These are phyloP conservation scores for Verticillium tricorpus DNA, from an alignment of 2,329 filamentous ascomycete genomes.

Conservation along the genomic window DNA sequence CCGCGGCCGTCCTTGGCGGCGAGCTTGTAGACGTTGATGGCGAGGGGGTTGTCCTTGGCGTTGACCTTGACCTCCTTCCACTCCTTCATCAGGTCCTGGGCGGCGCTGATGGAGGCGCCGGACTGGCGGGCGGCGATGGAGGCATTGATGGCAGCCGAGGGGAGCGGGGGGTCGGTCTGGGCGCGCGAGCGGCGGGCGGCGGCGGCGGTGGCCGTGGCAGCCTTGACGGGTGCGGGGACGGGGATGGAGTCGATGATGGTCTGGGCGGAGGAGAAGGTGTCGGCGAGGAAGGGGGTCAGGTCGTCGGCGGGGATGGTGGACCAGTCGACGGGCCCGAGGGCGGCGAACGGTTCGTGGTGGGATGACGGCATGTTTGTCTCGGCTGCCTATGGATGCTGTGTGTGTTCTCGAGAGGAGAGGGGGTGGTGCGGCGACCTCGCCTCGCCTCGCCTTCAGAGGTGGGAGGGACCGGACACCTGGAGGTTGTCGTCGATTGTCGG, in stretches of 20 bases:
- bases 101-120: conserved; percentile 39
- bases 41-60: conserved; percentile 68
- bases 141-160: conserved; percentile 45
- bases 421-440: not conserved
- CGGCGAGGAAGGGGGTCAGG: conserved; percentile 48
- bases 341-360: conserved; percentile 55
- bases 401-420: not conserved
- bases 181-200: conserved; percentile 48
- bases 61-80: conserved; percentile 83
- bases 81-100: conserved; percentile 64
- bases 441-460: not conserved
- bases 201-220: conserved; percentile 40
- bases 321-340: conserved; percentile 53
- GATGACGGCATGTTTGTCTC: conserved; percentile 41
- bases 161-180: conserved; percentile 49
- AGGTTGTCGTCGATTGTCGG: not conserved
- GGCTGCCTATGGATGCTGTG: not conserved
- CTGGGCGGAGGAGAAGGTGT: conserved; percentile 63
- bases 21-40: conserved; percentile 76
- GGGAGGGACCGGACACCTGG: not conserved
- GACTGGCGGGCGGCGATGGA: conserved; percentile 35
- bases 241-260: conserved; percentile 75
- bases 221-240: conserved; percentile 22
- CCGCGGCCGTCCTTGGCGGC: conserved; percentile 75
- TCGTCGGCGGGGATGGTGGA: conserved; percentile 38